These are phyloP conservation scores for Peronospora belbahrii DNA, from an alignment of 352 stramenopile species.

Conservation along the genomic window DNA sequence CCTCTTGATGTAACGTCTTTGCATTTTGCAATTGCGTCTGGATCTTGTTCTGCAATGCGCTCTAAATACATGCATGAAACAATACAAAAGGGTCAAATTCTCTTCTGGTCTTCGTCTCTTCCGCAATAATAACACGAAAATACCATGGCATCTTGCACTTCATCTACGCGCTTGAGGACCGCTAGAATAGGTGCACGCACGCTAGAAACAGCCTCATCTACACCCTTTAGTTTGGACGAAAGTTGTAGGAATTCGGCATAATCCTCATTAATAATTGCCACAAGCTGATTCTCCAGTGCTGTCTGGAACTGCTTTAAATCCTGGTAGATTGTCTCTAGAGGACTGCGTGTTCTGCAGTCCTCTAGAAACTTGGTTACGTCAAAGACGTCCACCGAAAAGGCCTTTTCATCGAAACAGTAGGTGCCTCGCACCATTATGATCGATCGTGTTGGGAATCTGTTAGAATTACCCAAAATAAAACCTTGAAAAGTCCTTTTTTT, in stretches of 20 bases:
- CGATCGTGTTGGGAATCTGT: neutral
- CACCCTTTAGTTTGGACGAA: conserved; percentile 78
- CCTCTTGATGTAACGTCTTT: conserved; percentile 35
- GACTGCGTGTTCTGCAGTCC: conserved; percentile 58
- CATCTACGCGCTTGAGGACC: conserved; percentile 75
- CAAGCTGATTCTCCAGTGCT: conserved; percentile 82
- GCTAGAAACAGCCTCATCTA: conserved; percentile 78
- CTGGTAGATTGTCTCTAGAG: conserved; percentile 81
- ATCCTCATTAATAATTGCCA: conserved; percentile 86
- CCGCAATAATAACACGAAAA: conserved; percentile 2
- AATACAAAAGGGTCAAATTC: conserved; percentile 2
- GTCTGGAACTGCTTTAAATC: conserved; percentile 82
- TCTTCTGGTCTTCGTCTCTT: neutral
- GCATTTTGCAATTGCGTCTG: conserved; percentile 39
- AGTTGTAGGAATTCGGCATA: conserved; percentile 87
- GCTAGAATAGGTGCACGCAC: conserved; percentile 59
- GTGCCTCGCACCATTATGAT: conserved; percentile 30
- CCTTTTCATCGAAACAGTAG: conserved; percentile 82
- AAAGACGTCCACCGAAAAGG: conserved; percentile 71
- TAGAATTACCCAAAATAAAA: neutral
- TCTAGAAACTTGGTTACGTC: conserved; percentile 63
- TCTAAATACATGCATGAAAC: conserved; percentile 15
- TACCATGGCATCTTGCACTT: conserved; percentile 58
- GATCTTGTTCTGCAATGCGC: conserved; percentile 44
- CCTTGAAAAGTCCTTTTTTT: neutral